Conservation (phyloP, 306 rosid genomes). For the Oemleria cerasiformis region DNA sequence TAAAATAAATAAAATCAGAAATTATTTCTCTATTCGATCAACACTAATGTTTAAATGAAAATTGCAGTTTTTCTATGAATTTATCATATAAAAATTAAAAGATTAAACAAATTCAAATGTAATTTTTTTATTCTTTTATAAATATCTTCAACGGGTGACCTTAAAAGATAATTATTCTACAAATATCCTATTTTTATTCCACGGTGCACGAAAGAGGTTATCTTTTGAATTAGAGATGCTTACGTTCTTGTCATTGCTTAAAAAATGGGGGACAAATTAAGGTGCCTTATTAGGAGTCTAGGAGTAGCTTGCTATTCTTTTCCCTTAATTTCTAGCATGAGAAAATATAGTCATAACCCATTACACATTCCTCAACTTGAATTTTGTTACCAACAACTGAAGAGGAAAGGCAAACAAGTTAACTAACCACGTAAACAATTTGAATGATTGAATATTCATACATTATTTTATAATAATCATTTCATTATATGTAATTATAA, state of each 20-base stretch:
- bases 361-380: not conserved
- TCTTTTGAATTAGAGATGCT: conserved; percentile 7
- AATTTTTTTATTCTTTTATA: no score
- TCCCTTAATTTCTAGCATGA: not conserved
- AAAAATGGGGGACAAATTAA: conserved; percentile 22
- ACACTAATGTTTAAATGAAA: no score
- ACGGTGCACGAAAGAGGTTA: conserved; percentile 1
- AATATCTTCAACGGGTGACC: no score
- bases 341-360: no score
- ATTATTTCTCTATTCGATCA: no score
- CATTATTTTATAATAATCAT: not conserved
- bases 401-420: not conserved
- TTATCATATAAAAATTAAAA: no score
- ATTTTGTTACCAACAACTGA: not conserved
- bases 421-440: not conserved
- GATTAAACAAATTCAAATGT: no score
- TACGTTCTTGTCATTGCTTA: conserved; percentile 10
- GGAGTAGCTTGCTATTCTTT: not conserved
- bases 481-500: not conserved
- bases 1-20: no score
- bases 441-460: not conserved
- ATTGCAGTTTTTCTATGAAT: no score
- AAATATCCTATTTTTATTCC: not conserved
- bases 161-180: no score
- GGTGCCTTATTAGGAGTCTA: not conserved